Evolutionary conservation across 2,329 filamentous ascomycete genomes (phyloP), one percentile per base, ranked within the genome.

Genomic region (Neofusicoccum cordaticola): DNA sequence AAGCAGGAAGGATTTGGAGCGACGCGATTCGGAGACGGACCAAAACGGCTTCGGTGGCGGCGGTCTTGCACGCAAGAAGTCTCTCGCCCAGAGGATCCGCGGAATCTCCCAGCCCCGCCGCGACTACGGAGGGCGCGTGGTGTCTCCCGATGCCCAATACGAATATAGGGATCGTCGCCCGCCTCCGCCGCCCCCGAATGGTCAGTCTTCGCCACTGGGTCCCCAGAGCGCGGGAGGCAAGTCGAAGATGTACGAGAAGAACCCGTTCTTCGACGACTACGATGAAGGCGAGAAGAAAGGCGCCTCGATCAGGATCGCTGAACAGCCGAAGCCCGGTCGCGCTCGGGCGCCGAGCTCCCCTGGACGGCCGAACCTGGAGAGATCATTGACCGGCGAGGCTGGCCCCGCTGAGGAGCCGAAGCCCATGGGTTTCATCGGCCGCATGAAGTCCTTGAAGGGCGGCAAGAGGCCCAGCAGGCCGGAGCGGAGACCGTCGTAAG

Each of bases 81-180:
- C 93, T 34, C 83, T 99, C 66, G 95, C 93, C 2, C 93, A 97
- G 75, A 91, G 93, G 64, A 90, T 99, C 75, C 90, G 93, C 45
- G 90, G 91, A 68, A 93, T 96, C 71, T 92, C 89, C 75, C 88
- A 88, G 67, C 85, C 85, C n/a, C 85, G 85, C 8, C 86, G 87
- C 57, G 84, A 86, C 27, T 85, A 81, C 27, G 72, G 69, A 47
- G 68, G 75, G 27, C 75, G 77, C 35, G 77, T 78, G 63, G 72
- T 69, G 8, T 80, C 78, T 22, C 81, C 86, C n/a, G 82, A 84
- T 31, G 85, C 86, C 45, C 84, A 90, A 52, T 81, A 80, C 67
- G n/a, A 64, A 31, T 31, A 31, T 31, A 31, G 27, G 27, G 37
- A 17, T 73, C 62, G 75, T 71, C 17, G 73, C 68, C 63, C 63